Conservation (phyloP, 768 basidiomycete genomes). For the Rickenella mellea region DNA sequence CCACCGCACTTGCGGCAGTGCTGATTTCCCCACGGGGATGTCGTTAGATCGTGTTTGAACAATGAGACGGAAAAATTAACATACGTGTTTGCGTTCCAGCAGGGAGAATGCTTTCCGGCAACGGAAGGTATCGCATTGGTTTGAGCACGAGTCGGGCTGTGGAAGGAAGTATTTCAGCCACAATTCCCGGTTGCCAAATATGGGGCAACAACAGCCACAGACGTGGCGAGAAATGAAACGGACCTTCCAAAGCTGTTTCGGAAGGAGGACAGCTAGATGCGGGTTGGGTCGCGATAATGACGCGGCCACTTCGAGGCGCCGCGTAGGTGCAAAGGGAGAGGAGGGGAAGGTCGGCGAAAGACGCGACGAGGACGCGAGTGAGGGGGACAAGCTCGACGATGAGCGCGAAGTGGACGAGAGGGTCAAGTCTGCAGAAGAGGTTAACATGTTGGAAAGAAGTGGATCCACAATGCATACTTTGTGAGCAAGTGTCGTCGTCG, state of each 20-base stretch:
- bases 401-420: slow-evolving; percentile 10
- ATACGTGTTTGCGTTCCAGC: slow-evolving; percentile 66
- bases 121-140: slow-evolving; percentile 63
- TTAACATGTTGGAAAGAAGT: neutral
- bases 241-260: slow-evolving; percentile 69
- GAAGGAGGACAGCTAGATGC: slow-evolving; percentile 70
- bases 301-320: slow-evolving; percentile 3
- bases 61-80: slow-evolving; percentile 22
- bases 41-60: neutral
- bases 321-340: slow-evolving; percentile 10
- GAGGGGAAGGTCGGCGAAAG: slow-evolving; percentile 14
- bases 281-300: slow-evolving; percentile 35
- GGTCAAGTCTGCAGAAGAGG: slow-evolving; percentile 8
- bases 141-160: slow-evolving; percentile 53
- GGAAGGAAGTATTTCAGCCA: slow-evolving; percentile 5
- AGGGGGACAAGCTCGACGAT: slow-evolving; percentile 13
- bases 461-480: neutral
- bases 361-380: slow-evolving; percentile 15
- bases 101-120: slow-evolving; percentile 59
- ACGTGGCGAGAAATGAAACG: slow-evolving; percentile 8
- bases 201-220: neutral
- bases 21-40: slow-evolving; percentile 22
- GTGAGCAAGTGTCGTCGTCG: neutral
- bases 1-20: slow-evolving; percentile 84
- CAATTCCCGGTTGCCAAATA: neutral